Percentiles rank a stretch among this genome's conserved stretches.
phyloP scores from a whole-genome alignment of 306 rosid genomes.

The Sophora flavescens region DNA sequence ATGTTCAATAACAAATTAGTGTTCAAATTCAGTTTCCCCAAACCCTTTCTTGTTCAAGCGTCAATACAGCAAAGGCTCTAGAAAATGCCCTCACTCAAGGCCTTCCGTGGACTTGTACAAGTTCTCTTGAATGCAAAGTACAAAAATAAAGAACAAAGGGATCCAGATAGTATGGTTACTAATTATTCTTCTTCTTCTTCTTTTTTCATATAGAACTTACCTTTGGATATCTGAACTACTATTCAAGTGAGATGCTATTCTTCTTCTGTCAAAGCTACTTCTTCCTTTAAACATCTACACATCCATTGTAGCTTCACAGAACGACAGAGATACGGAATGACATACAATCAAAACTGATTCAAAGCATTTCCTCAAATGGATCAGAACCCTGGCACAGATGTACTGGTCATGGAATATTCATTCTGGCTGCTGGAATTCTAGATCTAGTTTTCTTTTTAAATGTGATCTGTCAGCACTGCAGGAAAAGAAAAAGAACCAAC shows the following conservation, averaged over 20 bases:
- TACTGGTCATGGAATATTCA: conserved; percentile 44
- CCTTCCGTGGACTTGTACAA: conserved; percentile 49
- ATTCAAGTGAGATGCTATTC: conserved; percentile 41
- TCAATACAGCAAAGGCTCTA: conserved; percentile 39
- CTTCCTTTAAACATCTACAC: conserved; percentile 46
- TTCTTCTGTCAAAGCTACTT: conserved; percentile 38
- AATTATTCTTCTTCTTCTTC: no score
- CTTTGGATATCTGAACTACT: conserved; percentile 40
- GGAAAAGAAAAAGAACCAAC: conserved; percentile 35
- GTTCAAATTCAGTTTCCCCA: conserved; percentile 34
- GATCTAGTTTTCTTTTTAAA: conserved; percentile 91
- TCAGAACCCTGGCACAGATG: conserved; percentile 15
- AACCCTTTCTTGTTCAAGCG: conserved; percentile 35
- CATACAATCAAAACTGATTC: conserved; percentile 35
- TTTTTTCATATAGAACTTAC: conserved; percentile 37
- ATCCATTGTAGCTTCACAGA: conserved; percentile 49
- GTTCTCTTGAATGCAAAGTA: conserved; percentile 38
- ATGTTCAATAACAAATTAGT: conserved; percentile 47
- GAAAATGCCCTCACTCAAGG: conserved; percentile 47
- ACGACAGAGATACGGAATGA: conserved; percentile 22
- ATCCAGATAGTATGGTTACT: conserved; percentile 31
- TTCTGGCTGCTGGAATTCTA: conserved; percentile 83
- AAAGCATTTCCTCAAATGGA: conserved; percentile 40
- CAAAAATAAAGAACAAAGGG: conserved; percentile 34
- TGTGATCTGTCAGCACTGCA: conserved; percentile 94